phyloP scores from a whole-genome alignment of 768 basidiomycete species.

The Lentinula sp. region DNA sequence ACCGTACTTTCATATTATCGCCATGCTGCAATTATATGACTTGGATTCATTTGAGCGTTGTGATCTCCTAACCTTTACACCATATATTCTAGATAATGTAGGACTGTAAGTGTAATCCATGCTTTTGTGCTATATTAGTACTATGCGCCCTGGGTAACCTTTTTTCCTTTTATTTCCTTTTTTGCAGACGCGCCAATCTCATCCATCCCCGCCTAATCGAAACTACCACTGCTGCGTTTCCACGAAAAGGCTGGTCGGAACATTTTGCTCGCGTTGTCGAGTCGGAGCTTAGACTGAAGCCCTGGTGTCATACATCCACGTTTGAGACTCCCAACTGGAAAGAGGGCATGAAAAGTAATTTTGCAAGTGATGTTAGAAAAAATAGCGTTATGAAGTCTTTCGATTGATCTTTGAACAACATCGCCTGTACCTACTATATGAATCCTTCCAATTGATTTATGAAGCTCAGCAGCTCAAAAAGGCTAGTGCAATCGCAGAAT shows the following conservation, averaged over 20 bases:
- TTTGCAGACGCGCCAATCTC: conserved; percentile 33
- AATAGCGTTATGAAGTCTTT: conserved; percentile 36
- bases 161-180: neutral
- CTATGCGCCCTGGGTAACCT: too few relatives aligned
- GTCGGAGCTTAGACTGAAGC: conserved; percentile 37
- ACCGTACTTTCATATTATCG: neutral
- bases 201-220: conserved; percentile 34
- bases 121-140: neutral
- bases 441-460: too few relatives aligned
- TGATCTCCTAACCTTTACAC: neutral
- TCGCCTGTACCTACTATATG: neutral
- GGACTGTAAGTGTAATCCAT: conserved; percentile 27
- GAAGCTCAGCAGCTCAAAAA: too few relatives aligned
- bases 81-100: conserved; percentile 29
- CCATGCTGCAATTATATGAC: too few relatives aligned
- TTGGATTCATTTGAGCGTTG: neutral
- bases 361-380: conserved; percentile 38
- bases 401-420: conserved; percentile 20
- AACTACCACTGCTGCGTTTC: conserved; percentile 31
- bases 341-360: conserved; percentile 36
- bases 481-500: too few relatives aligned
- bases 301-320: conserved; percentile 44
- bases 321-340: conserved; percentile 42
- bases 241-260: conserved; percentile 39
- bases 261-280: conserved; percentile 37